These are phyloP conservation scores for Pseudogymnoascus sp. DNA, from an alignment of 2,329 filamentous ascomycete genomes.

Conservation along the genomic window DNA sequence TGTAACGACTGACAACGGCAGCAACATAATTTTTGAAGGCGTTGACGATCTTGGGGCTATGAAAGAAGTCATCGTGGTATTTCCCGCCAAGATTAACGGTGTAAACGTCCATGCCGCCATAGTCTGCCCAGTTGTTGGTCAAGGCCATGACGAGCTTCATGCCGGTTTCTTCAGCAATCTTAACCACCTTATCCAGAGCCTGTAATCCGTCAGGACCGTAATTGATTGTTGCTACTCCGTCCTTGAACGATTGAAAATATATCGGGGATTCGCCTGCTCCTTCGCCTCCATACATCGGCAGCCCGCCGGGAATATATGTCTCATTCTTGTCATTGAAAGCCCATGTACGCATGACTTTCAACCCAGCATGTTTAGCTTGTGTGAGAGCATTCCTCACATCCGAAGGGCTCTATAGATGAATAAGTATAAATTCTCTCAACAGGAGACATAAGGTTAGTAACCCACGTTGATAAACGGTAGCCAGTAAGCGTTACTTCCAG, in stretches of 20 bases:
- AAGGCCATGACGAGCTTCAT: constrained; percentile 47
- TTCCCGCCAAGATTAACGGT: constrained; percentile 45
- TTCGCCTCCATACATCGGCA: constrained; percentile 39
- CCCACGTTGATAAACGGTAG: constrained; percentile 46
- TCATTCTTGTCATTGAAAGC: constrained; percentile 50
- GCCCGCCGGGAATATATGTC: constrained; percentile 40
- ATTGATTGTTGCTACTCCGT: constrained; percentile 28
- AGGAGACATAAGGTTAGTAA: constrained; percentile 21
- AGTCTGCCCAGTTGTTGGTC: constrained; percentile 53
- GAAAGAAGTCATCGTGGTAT: constrained; percentile 37
- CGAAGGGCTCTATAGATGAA: not conserved
- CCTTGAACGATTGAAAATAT: constrained; percentile 22
- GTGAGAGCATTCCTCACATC: constrained; percentile 32
- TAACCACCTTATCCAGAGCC: constrained; percentile 44
- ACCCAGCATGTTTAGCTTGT: constrained; percentile 31
- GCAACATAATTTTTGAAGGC: constrained; percentile 35
- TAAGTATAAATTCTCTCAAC: constrained; percentile 34
- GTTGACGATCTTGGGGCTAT: constrained; percentile 38
- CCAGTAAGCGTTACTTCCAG: constrained; percentile 50
- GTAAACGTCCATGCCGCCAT: constrained; percentile 53
- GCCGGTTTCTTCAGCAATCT: constrained; percentile 40
- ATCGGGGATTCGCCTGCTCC: constrained; percentile 19
- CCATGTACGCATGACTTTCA: constrained; percentile 50
- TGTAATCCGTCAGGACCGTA: constrained; percentile 25
- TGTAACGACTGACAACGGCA: constrained; percentile 42